These are phyloP conservation scores for Thielaviopsis ethacetica DNA, from an alignment of 2,329 filamentous ascomycete genomes.

Conservation along the genomic window DNA sequence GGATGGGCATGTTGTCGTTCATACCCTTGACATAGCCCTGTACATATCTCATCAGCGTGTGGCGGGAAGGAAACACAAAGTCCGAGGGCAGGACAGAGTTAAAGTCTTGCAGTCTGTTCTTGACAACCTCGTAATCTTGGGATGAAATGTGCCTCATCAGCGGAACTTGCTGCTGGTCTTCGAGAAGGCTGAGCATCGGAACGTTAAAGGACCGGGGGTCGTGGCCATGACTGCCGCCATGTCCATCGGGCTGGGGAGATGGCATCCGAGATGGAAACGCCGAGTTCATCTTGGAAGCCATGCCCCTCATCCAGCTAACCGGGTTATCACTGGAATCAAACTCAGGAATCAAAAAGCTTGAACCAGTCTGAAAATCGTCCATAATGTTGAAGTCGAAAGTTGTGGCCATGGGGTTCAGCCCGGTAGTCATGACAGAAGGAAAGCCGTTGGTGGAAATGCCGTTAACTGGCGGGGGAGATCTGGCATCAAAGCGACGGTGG, in stretches of 20 bases:
- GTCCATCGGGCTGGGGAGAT: constrained; percentile 35
- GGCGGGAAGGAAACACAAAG: constrained; percentile 52
- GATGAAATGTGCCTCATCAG: constrained; percentile 32
- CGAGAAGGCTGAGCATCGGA: constrained; percentile 12
- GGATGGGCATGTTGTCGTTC: constrained; percentile 38
- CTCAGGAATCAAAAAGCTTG: background rate
- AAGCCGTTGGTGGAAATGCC: background rate
- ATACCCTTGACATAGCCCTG: constrained; percentile 57
- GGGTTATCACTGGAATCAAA: constrained; percentile 7
- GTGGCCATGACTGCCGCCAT: constrained; percentile 19
- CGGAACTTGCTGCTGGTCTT: constrained; percentile 20
- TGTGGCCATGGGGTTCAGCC: constrained; percentile 18
- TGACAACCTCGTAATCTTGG: constrained; percentile 37
- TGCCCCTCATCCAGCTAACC: constrained; percentile 6
- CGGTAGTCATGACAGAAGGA: background rate
- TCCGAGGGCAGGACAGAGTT: constrained; percentile 41
- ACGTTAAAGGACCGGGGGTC: background rate
- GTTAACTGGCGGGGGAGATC: background rate
- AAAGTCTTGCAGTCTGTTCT: constrained; percentile 44
- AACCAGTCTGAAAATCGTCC: constrained; percentile 1
- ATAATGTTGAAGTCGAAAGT: constrained; percentile 9
- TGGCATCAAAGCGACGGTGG: background rate
- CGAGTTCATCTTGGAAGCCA: constrained; percentile 30
- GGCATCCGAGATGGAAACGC: constrained; percentile 38
- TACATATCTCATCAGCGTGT: constrained; percentile 51